Conservation (phyloP, 352 stramenopile genomes). For the Elongisporangium senticosum region DNA sequence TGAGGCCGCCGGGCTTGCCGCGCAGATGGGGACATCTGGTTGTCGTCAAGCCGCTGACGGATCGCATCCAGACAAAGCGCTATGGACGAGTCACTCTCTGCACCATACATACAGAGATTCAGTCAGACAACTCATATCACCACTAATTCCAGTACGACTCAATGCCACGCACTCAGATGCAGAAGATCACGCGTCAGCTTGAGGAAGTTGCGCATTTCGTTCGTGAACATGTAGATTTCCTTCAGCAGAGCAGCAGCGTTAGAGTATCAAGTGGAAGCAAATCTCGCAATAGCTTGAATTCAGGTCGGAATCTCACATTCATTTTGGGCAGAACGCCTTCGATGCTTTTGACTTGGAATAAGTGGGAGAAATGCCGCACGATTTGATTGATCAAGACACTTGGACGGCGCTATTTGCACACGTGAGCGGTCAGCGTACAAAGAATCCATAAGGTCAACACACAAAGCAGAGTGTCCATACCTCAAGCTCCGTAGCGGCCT, state of each 20-base stretch:
- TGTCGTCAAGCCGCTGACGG: slow-evolving; percentile 23
- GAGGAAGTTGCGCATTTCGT: slow-evolving; percentile 86
- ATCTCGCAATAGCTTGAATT: neutral
- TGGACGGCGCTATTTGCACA: slow-evolving; percentile 41
- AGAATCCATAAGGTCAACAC: slow-evolving; percentile 1
- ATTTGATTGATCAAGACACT: slow-evolving; percentile 84
- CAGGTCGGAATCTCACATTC: slow-evolving; percentile 39
- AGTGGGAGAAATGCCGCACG: slow-evolving; percentile 80
- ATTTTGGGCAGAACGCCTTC: slow-evolving; percentile 90
- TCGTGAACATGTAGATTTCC: slow-evolving; percentile 83
- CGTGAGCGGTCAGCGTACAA: slow-evolving; percentile 2
- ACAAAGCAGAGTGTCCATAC: slow-evolving; percentile 18
- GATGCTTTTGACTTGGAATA: slow-evolving; percentile 82
- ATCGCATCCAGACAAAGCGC: slow-evolving; percentile 46
- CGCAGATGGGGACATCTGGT: neutral
- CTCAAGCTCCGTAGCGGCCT: slow-evolving; percentile 75
- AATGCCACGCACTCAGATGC: slow-evolving; percentile 45
- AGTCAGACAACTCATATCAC: neutral
- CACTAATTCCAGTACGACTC: neutral
- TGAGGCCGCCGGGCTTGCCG: neutral
- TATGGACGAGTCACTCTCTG: slow-evolving; percentile 42
- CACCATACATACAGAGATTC: neutral
- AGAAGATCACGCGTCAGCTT: slow-evolving; percentile 50
- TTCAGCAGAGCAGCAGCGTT: slow-evolving; percentile 7
- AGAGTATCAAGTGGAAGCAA: neutral